Evolutionary conservation across 2,329 filamentous ascomycete genomes (phyloP).

Genomic region (Penicillium corylophilum): DNA sequence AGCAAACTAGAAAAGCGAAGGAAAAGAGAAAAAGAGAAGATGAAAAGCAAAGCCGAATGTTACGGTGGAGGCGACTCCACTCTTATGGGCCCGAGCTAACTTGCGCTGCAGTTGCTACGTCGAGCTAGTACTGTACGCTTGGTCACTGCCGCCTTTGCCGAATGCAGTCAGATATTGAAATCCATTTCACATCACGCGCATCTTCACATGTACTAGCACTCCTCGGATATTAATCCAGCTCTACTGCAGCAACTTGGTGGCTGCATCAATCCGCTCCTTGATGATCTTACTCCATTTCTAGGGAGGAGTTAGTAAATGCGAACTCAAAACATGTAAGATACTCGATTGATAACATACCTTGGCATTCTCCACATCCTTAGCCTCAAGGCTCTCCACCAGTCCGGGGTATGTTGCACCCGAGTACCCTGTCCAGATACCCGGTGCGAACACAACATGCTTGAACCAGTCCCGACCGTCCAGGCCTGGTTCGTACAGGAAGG

Average conservation of each 20-base stretch:
- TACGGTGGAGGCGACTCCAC: neutral
- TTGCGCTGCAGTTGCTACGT: neutral
- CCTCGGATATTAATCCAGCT: neutral
- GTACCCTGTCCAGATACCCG: constrained; percentile 89
- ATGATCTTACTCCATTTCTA: constrained; percentile 46
- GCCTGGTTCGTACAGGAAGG: constrained; percentile 73
- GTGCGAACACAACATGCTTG: constrained; percentile 92
- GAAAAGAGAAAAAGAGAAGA: neutral
- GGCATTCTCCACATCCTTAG: constrained; percentile 46
- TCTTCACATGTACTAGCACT: neutral
- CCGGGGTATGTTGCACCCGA: constrained; percentile 69
- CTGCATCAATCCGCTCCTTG: constrained; percentile 35
- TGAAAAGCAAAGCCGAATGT: neutral
- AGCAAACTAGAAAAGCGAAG: neutral
- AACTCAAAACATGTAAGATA: neutral
- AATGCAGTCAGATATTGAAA: neutral
- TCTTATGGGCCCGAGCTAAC: neutral
- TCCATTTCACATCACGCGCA: neutral
- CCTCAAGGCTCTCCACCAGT: constrained; percentile 62
- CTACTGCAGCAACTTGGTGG: constrained; percentile 31
- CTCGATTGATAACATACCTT: constrained; percentile 49
- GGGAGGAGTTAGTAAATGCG: constrained; percentile 9
- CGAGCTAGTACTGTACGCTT: neutral
- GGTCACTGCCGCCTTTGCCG: neutral
- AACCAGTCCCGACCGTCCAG: constrained; percentile 83